Evolutionary conservation across 768 basidiomycete species (phyloP), one percentile per base, ranked within the genome.

Genomic region (Gymnopilus junonius): DNA sequence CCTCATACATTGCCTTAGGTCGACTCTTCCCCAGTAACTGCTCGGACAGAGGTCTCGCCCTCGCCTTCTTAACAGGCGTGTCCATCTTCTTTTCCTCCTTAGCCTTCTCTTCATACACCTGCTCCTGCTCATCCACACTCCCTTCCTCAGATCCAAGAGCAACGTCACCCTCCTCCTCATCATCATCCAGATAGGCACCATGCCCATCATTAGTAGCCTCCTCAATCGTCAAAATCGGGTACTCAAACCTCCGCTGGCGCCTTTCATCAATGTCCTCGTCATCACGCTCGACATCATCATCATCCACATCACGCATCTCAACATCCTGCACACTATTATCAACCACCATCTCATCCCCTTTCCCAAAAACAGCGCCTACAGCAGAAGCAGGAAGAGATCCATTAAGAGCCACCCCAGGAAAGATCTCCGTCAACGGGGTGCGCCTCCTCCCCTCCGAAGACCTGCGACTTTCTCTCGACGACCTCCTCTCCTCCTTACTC

Each of bases 41-140:
- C 70, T 93, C 92, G 0, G 88, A 89, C 56, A 87, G 65, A 0
- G 91, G 90, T 14, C 91, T 78, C 1, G 77, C 74, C 11, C 90
- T 80, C 0, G 77, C 71, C 48, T 79, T 79, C 75, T 82, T 84
- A 32, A 77, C 69, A 1, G 83, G 83, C 20, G 84, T 86, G 34
- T 71, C 68, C 23, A 53, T 65, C 55, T 15, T 55, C 27, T 25
- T 60, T 27, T 66, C 71, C 39, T 35, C 67, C 60, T 66, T 62
- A 35, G 64, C 65, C 37, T 61, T 27, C 58, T 46, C 53, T 23
- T 63, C 64, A 23, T 55, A n/a, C n/a, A n/a, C n/a, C n/a, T n/a
- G n/a, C n/a, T n/a, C n/a, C n/a, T n/a, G 61, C 20, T 58, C 67
- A 32, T 55, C 68, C 6, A 54, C 67, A 25, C 64, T 57, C 56